Conservation (phyloP, 2,329 filamentous ascomycete species). For the Basipetospora chlamydospora region DNA sequence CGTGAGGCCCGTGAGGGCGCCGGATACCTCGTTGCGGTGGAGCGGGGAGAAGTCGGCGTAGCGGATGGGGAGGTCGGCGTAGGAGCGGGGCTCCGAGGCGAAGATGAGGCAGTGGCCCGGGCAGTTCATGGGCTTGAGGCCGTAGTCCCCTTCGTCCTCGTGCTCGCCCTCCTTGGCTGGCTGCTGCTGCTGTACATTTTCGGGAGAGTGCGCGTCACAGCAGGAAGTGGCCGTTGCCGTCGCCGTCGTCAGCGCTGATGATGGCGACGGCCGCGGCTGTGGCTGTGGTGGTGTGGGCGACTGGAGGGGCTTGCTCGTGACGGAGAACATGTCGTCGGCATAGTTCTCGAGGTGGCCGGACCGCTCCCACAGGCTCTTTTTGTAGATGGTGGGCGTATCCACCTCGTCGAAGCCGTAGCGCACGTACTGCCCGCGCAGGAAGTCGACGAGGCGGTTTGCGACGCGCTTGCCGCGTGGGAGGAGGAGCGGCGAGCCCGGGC, state of each 20-base stretch:
- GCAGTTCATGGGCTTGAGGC: constrained; percentile 87
- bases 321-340: constrained; percentile 82
- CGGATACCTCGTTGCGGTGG: constrained; percentile 77
- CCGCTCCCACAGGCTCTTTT: constrained; percentile 71
- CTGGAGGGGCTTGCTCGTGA: constrained; percentile 35
- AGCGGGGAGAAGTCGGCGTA: constrained; percentile 79
- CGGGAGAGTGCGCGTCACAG: constrained; percentile 18
- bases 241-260: too few relatives aligned
- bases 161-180: constrained; percentile 20
- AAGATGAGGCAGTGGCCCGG: constrained; percentile 81
- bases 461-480: constrained; percentile 68
- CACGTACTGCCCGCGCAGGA: constrained; percentile 70
- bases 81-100: constrained; percentile 55
- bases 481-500: constrained; percentile 74
- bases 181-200: constrained; percentile 7
- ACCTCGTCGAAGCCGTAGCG: constrained; percentile 80
- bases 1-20: constrained; percentile 67
- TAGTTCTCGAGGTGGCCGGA: constrained; percentile 85
- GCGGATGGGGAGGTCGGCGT: constrained; percentile 67
- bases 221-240: too few relatives aligned
- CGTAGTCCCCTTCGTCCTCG: constrained; percentile 57
- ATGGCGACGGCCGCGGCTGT: too few relatives aligned
- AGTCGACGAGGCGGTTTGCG: constrained; percentile 71
- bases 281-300: too few relatives aligned
- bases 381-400: constrained; percentile 82